Evolutionary conservation across 208 protist species (phyloP).

Genomic region (Trichomonas vaginalis): DNA sequence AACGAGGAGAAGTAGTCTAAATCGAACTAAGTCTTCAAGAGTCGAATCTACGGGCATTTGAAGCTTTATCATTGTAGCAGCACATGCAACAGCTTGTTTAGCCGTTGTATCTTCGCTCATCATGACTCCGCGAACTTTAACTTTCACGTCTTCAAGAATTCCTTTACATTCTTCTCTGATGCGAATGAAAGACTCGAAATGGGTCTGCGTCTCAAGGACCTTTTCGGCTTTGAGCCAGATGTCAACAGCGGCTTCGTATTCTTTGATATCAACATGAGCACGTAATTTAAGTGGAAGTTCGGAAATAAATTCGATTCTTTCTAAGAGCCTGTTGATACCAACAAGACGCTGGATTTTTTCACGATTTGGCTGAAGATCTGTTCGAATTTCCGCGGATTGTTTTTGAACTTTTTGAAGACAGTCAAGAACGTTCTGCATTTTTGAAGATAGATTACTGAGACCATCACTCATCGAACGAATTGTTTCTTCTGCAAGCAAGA

Average conservation of each 20-base stretch:
- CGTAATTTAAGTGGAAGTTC: not conserved
- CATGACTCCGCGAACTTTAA: not conserved
- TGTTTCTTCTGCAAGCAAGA: not conserved
- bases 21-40: not conserved
- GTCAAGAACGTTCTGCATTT: not conserved
- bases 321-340: not conserved
- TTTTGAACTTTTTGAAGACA: not conserved
- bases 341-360: not conserved
- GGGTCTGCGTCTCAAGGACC: not conserved
- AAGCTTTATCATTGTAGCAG: not conserved
- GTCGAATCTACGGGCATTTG: not conserved
- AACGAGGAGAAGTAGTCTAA: not conserved
- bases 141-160: not conserved
- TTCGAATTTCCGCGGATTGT: not conserved
- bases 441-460: not conserved
- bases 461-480: not conserved
- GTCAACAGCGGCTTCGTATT: not conserved
- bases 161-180: not conserved
- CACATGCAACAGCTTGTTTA: not conserved
- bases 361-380: not conserved
- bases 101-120: not conserved
- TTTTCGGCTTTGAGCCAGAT: slow-evolving; percentile 9
- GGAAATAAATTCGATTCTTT: slow-evolving; percentile 12
- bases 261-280: not conserved
- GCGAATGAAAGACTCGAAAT: not conserved